These are phyloP conservation scores for Dalbergia oliveri DNA, from an alignment of 306 rosid species.

Conservation along the genomic window DNA sequence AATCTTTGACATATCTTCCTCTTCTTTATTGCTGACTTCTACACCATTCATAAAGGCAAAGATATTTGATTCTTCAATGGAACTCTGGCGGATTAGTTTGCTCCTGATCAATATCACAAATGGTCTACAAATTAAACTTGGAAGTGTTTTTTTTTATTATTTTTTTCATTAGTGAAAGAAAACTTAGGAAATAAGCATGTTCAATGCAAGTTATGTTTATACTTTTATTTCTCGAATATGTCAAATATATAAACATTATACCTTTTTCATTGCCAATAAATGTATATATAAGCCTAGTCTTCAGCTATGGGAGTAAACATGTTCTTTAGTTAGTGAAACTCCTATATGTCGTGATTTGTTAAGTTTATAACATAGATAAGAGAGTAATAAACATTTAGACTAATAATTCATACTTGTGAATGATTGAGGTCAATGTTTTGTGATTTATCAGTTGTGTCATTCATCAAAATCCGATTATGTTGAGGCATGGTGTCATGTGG, in stretches of 20 bases:
- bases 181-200: neutral
- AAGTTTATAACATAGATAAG: slow-evolving; percentile 6
- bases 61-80: slow-evolving; percentile 40
- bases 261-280: too few relatives aligned
- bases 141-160: neutral
- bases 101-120: slow-evolving; percentile 47
- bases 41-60: slow-evolving; percentile 19
- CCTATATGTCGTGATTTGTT: neutral
- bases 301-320: neutral
- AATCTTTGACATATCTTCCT: slow-evolving; percentile 27
- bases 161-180: neutral
- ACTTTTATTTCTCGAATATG: neutral
- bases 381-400: neutral
- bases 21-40: slow-evolving; percentile 28
- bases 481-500: slow-evolving; percentile 17
- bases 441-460: slow-evolving; percentile 33
- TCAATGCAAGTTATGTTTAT: neutral
- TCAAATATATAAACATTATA: too few relatives aligned
- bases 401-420: slow-evolving; percentile 52
- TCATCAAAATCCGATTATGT: slow-evolving; percentile 21
- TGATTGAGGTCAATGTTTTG: slow-evolving; percentile 36
- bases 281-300: neutral
- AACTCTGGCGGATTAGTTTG: slow-evolving; percentile 12
- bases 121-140: neutral
- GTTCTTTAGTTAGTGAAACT: neutral